Conservation (phyloP, 768 basidiomycete species). For the Leucocoprinus leucothites region DNA sequence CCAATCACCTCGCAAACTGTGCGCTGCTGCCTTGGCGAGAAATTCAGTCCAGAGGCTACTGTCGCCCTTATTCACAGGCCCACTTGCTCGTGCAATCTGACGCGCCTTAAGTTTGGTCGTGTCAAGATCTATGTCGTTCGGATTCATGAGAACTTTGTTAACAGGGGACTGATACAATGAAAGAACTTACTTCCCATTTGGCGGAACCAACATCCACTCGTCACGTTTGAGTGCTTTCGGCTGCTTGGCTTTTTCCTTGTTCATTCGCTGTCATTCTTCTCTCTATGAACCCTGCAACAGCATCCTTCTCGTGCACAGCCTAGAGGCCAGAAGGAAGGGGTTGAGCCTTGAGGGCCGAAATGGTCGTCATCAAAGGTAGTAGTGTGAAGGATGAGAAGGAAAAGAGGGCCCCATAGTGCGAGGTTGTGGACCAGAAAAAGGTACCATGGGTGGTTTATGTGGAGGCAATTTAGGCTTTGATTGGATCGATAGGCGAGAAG, state of each 20-base stretch:
- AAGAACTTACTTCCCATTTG: constrained; percentile 71
- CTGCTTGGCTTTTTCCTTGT: constrained; percentile 60
- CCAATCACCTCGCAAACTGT: constrained; percentile 95
- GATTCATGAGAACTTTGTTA: not conserved
- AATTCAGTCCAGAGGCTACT: constrained; percentile 95
- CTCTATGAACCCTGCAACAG: constrained; percentile 80
- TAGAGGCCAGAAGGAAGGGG: constrained; percentile 55
- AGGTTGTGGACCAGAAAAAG: constrained; percentile 17
- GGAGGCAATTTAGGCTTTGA: not conserved
- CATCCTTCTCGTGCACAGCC: constrained; percentile 46
- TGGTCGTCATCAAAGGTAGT: constrained; percentile 64
- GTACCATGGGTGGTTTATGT: not conserved
- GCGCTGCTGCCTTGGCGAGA: constrained; percentile 87
- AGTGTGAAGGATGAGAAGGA: constrained; percentile 31
- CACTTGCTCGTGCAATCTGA: too few species aligned
- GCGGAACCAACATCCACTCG: constrained; percentile 99
- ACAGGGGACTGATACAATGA: not conserved
- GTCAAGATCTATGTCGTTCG: too few species aligned
- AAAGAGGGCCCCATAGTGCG: constrained; percentile 52
- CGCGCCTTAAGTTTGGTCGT: too few species aligned
- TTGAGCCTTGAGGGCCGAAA: constrained; percentile 80
- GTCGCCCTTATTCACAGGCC: too few species aligned
- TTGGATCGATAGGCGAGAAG: constrained; percentile 4
- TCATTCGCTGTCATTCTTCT: constrained; percentile 73
- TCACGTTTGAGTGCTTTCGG: constrained; percentile 81